Evolutionary conservation across 345 rosid genomes (phyloP).

Genomic region (Murraya paniculata): DNA sequence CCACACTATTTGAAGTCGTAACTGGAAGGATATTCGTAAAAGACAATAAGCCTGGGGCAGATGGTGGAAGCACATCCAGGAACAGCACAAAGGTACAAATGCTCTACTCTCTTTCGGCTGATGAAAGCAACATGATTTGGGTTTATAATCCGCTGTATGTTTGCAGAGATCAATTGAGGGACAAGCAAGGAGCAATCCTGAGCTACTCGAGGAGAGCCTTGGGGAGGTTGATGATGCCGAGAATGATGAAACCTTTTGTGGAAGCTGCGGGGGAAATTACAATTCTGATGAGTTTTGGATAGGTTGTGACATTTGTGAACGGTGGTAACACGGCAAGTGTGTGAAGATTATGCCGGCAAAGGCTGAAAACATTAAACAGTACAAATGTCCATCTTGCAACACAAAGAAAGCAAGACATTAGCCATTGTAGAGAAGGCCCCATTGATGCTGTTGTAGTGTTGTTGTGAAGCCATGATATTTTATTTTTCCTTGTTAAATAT

Average conservation of each 20-base stretch:
- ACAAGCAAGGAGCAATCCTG: slow-evolving; percentile 51
- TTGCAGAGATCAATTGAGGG: slow-evolving; percentile 71
- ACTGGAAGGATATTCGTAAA: slow-evolving; percentile 53
- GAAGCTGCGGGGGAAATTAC: slow-evolving; percentile 82
- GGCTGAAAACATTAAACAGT: slow-evolving; percentile 81
- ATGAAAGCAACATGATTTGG: not conserved
- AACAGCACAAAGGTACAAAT: slow-evolving; percentile 65
- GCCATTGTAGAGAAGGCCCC: slow-evolving; percentile 4
- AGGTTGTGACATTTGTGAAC: slow-evolving; percentile 78
- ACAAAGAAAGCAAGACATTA: slow-evolving; percentile 60
- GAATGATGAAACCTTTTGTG: slow-evolving; percentile 76
- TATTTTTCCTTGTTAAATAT: not conserved
- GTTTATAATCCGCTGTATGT: not conserved
- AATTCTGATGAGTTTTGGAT: slow-evolving; percentile 84
- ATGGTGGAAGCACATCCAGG: slow-evolving; percentile 69
- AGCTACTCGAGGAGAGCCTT: slow-evolving; percentile 51
- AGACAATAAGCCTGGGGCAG: slow-evolving; percentile 57
- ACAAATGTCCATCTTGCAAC: slow-evolving; percentile 86
- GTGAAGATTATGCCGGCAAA: slow-evolving; percentile 86
- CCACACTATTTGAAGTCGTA: slow-evolving; percentile 68
- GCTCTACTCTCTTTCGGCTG: not conserved
- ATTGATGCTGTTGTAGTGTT: slow-evolving; percentile 14
- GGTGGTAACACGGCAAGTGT: slow-evolving; percentile 91
- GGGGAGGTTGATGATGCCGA: slow-evolving; percentile 87
- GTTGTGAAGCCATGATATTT: slow-evolving; percentile 16